Percentiles rank a stretch among this genome's conserved stretches.
Evolutionary conservation across 2,329 filamentous ascomycete species (phyloP).

Genomic region (Cladosporium oxysporum): DNA sequence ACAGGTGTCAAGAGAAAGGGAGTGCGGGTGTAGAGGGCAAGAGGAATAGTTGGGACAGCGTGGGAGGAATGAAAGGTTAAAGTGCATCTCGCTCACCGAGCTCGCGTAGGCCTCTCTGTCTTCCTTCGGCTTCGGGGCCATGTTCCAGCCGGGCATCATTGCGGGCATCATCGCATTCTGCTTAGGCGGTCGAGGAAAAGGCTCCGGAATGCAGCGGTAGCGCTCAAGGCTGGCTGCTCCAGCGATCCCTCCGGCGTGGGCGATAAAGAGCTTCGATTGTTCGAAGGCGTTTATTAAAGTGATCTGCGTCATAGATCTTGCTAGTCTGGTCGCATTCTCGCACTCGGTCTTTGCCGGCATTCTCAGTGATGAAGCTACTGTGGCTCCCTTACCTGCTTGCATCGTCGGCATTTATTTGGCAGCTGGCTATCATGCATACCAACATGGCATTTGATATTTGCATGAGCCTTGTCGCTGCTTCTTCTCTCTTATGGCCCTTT

Average conservation of each 20-base stretch:
- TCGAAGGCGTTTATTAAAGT: constrained; percentile 1
- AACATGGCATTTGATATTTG: neutral
- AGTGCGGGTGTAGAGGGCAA: neutral
- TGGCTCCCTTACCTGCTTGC: neutral
- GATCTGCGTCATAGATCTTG: constrained; percentile 22
- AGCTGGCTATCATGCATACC: neutral
- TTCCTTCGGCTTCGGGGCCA: neutral
- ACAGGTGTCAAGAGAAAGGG: neutral
- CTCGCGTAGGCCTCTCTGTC: neutral
- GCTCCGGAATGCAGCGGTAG: neutral
- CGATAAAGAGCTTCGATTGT: neutral
- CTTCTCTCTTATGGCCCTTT: neutral
- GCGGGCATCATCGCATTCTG: too few species aligned
- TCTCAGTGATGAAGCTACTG: neutral
- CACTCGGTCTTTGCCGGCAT: constrained; percentile 1
- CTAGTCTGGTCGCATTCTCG: constrained; percentile 6
- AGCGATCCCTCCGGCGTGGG: neutral
- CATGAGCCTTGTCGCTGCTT: neutral
- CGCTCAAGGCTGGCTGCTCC: neutral
- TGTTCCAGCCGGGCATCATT: neutral
- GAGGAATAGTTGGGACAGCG: constrained; percentile 1
- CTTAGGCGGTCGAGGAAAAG: neutral
- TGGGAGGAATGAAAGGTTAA: constrained; percentile 7
- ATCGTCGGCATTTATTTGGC: neutral
- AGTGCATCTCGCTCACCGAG: constrained; percentile 6